Evolutionary conservation across 305 asterid species (phyloP).

Genomic region (Fraxinus baroniana): DNA sequence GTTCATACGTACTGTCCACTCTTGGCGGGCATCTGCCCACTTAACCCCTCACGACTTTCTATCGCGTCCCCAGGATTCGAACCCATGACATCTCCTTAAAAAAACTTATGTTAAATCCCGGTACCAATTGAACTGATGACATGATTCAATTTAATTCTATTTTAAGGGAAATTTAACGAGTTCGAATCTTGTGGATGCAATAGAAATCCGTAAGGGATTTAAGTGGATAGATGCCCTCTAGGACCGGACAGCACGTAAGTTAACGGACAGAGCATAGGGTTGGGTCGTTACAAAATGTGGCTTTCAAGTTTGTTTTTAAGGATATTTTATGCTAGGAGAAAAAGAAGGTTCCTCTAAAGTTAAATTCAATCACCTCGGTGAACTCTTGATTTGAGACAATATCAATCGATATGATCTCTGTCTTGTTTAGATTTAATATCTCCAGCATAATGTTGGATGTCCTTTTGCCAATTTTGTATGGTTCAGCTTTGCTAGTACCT

Average conservation of each 20-base stretch:
- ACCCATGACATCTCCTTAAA: not conserved
- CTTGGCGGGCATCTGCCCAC: not conserved
- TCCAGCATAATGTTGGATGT: slow-evolving; percentile 78
- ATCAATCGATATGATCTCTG: slow-evolving; percentile 81
- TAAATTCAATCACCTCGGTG: slow-evolving; percentile 67
- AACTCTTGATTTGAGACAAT: slow-evolving; percentile 95
- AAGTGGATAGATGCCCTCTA: not conserved
- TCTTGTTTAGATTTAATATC: slow-evolving; percentile 89
- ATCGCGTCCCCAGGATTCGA: not conserved
- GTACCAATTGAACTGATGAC: not conserved
- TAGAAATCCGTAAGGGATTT: not conserved
- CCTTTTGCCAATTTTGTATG: slow-evolving; percentile 90
- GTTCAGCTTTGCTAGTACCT: slow-evolving; percentile 90
- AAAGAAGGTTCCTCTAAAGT: slow-evolving; percentile 7
- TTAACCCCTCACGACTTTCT: not conserved
- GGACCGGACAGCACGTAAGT: not conserved
- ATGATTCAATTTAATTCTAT: not conserved
- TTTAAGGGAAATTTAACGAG: not conserved
- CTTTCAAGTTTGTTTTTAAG: slow-evolving; percentile 13
- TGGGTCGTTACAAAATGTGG: not conserved
- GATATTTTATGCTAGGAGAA: slow-evolving; percentile 1
- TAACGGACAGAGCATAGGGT: not conserved
- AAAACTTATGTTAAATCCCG: not conserved
- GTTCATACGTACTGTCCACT: not conserved
- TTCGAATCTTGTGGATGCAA: not conserved